Conservation (phyloP, 805 yeast species). For the Dipodascopsis uninucleata region DNA sequence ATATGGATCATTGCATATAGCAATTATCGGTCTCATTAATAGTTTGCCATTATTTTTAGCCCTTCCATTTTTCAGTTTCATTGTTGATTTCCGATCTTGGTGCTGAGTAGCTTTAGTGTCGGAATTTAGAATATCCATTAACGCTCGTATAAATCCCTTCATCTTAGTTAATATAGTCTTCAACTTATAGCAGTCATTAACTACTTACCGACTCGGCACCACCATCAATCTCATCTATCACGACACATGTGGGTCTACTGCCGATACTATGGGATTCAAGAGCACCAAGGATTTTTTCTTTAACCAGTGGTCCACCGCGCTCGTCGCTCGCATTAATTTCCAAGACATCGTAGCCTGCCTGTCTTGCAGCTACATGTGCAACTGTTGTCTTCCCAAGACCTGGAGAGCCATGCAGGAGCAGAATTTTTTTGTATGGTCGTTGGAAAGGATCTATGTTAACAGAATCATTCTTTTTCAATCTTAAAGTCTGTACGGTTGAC, state of each 20-base stretch:
- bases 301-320: slow-evolving; percentile 56
- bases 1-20: slow-evolving; percentile 86
- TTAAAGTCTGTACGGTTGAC: slow-evolving; percentile 16
- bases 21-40: slow-evolving; percentile 79
- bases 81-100: slow-evolving; percentile 25
- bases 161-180: background rate
- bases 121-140: slow-evolving; percentile 54
- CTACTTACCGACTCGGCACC: slow-evolving; percentile 47
- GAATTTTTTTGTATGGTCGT: slow-evolving; percentile 58
- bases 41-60: slow-evolving; percentile 41
- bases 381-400: slow-evolving; percentile 92
- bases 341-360: slow-evolving; percentile 71
- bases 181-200: background rate
- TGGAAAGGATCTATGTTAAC: slow-evolving; percentile 48
- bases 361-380: slow-evolving; percentile 78
- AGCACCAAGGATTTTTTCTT: slow-evolving; percentile 57
- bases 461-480: slow-evolving; percentile 8
- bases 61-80: slow-evolving; percentile 31
- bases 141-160: slow-evolving; percentile 46
- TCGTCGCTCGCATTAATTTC: slow-evolving; percentile 88
- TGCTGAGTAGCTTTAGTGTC: slow-evolving; percentile 54
- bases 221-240: slow-evolving; percentile 89
- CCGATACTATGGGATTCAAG: slow-evolving; percentile 58
- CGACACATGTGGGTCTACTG: slow-evolving; percentile 68
- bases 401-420: slow-evolving; percentile 85